phyloP scores from a whole-genome alignment of 129 eudicot genomes.

The Pseudognaphalium luteoalbum region DNA sequence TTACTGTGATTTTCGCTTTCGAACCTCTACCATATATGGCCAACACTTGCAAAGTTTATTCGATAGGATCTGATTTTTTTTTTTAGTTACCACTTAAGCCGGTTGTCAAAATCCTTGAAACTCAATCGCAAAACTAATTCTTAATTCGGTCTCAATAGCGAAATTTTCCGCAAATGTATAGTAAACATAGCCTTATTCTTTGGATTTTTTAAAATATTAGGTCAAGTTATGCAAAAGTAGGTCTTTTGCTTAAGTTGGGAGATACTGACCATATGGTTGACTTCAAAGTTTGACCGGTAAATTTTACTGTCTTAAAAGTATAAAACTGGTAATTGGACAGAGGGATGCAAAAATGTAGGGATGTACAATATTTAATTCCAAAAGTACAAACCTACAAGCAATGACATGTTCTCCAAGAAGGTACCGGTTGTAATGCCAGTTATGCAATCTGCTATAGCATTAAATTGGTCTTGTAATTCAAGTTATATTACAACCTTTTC shows the following conservation, averaged over 20 bases:
- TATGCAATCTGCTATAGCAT: slow-evolving; percentile 29
- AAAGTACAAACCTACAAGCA: slow-evolving; percentile 30
- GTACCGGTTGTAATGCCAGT: slow-evolving; percentile 20
- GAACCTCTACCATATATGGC: not conserved
- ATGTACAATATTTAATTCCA: slow-evolving; percentile 22
- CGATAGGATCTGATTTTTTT: not conserved
- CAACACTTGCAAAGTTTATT: not conserved
- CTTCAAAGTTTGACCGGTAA: slow-evolving; percentile 19
- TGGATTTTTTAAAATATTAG: not conserved
- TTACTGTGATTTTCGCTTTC: not conserved
- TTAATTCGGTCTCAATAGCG: too few species aligned
- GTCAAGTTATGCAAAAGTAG: slow-evolving; percentile 19
- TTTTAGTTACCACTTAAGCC: too few species aligned
- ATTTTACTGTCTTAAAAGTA: slow-evolving; percentile 30
- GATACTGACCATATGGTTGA: slow-evolving; percentile 31
- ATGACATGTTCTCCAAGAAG: slow-evolving; percentile 30
- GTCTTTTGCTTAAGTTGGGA: slow-evolving; percentile 30
- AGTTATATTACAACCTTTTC: slow-evolving; percentile 21
- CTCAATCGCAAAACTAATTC: too few species aligned
- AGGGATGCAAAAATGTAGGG: slow-evolving; percentile 14
- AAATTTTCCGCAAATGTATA: too few species aligned
- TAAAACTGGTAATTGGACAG: slow-evolving; percentile 28
- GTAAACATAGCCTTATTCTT: not conserved
- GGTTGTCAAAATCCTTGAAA: too few species aligned
- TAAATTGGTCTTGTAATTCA: slow-evolving; percentile 33